A percentile compares a stretch with the other conserved stretches of the same genome.
phyloP scores from a whole-genome alignment of 2,329 filamentous ascomycete genomes.

The Ambrosiella xylebori region DNA sequence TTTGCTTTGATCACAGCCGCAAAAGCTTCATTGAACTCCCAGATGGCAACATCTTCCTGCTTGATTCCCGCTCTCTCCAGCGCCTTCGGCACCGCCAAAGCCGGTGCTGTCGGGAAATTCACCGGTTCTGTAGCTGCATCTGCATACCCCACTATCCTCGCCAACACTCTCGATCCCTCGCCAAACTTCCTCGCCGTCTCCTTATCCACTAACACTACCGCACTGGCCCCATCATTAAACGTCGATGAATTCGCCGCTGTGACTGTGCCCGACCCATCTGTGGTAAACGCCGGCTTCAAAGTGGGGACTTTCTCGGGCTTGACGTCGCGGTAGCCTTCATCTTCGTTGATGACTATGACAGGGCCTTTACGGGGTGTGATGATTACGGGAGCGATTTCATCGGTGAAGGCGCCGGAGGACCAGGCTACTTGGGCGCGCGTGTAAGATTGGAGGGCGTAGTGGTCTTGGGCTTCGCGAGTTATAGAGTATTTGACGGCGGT shows the following conservation, averaged over 20 bases:
- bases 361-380: slow-evolving; percentile 67
- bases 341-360: slow-evolving; percentile 57
- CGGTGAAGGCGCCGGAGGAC: slow-evolving; percentile 64
- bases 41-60: slow-evolving; percentile 79
- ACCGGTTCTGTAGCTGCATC: slow-evolving; percentile 84
- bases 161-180: slow-evolving; percentile 61
- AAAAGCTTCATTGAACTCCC: slow-evolving; percentile 99
- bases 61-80: slow-evolving; percentile 77
- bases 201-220: slow-evolving; percentile 69
- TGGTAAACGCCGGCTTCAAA: slow-evolving; percentile 80
- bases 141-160: slow-evolving; percentile 66
- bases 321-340: slow-evolving; percentile 79
- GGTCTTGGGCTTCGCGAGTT: slow-evolving; percentile 72
- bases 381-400: slow-evolving; percentile 79
- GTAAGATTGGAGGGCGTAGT: slow-evolving; percentile 80
- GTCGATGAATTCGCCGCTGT: slow-evolving; percentile 90
- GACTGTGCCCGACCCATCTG: slow-evolving; percentile 71
- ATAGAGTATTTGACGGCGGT: slow-evolving; percentile 78
- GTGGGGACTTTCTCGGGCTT: slow-evolving; percentile 73
- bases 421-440: slow-evolving; percentile 80
- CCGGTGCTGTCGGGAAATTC: slow-evolving; percentile 84
- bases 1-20: slow-evolving; percentile 91
- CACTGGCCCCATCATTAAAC: slow-evolving; percentile 86
- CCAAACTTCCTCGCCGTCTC: slow-evolving; percentile 69
- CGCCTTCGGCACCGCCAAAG: slow-evolving; percentile 82